Evolutionary conservation across 2,329 filamentous ascomycete species (phyloP).

Genomic region (Aspergillus luchuensis): DNA sequence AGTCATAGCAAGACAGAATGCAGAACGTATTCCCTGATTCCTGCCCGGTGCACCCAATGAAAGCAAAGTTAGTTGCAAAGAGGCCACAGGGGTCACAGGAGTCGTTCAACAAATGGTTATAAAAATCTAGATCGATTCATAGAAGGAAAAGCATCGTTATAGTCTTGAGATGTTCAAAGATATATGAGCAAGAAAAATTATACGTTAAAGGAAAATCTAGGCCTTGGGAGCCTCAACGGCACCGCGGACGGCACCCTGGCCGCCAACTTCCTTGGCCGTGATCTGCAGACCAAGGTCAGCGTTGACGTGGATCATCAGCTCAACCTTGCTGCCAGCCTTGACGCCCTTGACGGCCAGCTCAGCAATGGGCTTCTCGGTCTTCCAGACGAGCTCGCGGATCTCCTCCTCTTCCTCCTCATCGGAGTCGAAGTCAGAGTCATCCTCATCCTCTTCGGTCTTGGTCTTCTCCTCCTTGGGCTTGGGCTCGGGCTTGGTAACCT

Average conservation of each 20-base stretch:
- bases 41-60: neutral
- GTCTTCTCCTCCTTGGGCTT: constrained; percentile 67
- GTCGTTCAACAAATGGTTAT: constrained; percentile 2
- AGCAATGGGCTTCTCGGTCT: constrained; percentile 77
- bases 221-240: constrained; percentile 46
- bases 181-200: constrained; percentile 20
- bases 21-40: neutral
- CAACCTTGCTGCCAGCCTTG: constrained; percentile 87
- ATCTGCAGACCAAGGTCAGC: constrained; percentile 78
- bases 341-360: constrained; percentile 82
- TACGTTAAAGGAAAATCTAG: constrained; percentile 19
- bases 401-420: constrained; percentile 76
- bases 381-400: constrained; percentile 87
- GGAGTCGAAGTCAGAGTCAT: constrained; percentile 64
- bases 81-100: neutral
- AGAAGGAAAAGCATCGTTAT: constrained; percentile 6
- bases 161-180: constrained; percentile 6
- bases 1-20: constrained; percentile 18
- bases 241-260: constrained; percentile 79
- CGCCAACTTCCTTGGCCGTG: constrained; percentile 81
- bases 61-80: neutral
- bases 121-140: constrained; percentile 9
- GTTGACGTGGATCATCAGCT: constrained; percentile 87
- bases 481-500: constrained; percentile 83
- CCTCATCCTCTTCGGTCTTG: constrained; percentile 58